Evolutionary conservation across 305 asterid species (phyloP).

Genomic region (Striga hermonthica): DNA sequence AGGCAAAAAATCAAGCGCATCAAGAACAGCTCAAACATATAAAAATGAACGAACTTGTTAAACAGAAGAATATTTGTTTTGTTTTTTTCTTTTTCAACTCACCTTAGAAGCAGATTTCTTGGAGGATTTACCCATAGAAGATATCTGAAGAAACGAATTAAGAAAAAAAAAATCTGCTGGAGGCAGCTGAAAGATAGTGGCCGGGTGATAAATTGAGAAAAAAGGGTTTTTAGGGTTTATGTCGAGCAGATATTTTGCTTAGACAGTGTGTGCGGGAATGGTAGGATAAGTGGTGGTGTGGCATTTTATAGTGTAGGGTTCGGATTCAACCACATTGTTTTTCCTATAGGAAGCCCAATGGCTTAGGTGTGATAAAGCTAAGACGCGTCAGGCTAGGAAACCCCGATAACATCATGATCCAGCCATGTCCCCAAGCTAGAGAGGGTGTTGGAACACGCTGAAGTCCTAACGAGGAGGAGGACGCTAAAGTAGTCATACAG

Average conservation of each 20-base stretch:
- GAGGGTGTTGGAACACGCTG: too few relatives aligned
- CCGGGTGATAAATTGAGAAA: not conserved
- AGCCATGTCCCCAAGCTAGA: too few relatives aligned
- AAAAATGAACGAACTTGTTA: not conserved
- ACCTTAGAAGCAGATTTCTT: conserved; percentile 52
- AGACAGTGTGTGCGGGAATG: not conserved
- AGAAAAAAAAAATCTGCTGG: not conserved
- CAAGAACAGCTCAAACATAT: not conserved
- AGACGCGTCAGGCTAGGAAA: too few relatives aligned
- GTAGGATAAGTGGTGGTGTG: not conserved
- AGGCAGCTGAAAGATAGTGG: not conserved
- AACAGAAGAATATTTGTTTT: conserved; percentile 1
- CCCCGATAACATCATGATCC: too few relatives aligned
- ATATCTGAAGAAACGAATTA: not conserved
- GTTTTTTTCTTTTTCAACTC: conserved; percentile 25
- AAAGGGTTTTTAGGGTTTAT: not conserved
- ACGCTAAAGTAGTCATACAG: too few relatives aligned
- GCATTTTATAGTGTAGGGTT: conserved; percentile 1
- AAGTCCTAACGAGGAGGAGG: too few relatives aligned
- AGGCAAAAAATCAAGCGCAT: not conserved
- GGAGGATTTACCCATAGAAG: conserved; percentile 48
- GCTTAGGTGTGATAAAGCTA: too few relatives aligned
- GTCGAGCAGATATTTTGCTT: not conserved
- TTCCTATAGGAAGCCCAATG: not conserved
- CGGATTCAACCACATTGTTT: not conserved